phyloP scores from a whole-genome alignment of 2,329 filamentous ascomycete genomes.

The Daldinia sp. region DNA sequence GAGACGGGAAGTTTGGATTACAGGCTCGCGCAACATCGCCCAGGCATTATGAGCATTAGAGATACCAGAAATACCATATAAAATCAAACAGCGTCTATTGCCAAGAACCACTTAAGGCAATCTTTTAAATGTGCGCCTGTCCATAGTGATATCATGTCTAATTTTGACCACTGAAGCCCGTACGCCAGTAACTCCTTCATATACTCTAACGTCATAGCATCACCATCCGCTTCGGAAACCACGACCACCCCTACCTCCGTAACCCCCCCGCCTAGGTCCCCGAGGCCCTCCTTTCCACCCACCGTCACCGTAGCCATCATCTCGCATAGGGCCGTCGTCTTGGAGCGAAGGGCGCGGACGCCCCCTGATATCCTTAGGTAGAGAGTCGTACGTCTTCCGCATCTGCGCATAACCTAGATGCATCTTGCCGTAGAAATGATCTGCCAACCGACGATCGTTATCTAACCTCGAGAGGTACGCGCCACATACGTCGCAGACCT shows the following conservation, averaged over 20 bases:
- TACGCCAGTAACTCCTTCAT: constrained; percentile 41
- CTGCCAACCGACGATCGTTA: constrained; percentile 91
- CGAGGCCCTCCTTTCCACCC: constrained; percentile 56
- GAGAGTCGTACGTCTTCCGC: constrained; percentile 89
- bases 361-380: constrained; percentile 86
- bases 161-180: constrained; percentile 11
- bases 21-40: constrained; percentile 4
- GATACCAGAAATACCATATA: constrained; percentile 28
- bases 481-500: constrained; percentile 98
- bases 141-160: constrained; percentile 28
- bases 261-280: constrained; percentile 62
- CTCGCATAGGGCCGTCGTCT: constrained; percentile 54
- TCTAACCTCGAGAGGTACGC: constrained; percentile 92
- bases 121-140: constrained; percentile 2
- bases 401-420: constrained; percentile 98
- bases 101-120: not conserved
- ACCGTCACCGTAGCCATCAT: constrained; percentile 54
- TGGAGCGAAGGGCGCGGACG: constrained; percentile 63
- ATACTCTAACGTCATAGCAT: constrained; percentile 34
- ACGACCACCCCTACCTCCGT: constrained; percentile 51
- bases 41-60: constrained; percentile 17
- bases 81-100: constrained; percentile 17
- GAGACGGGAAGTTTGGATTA: constrained; percentile 2
- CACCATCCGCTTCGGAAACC: constrained; percentile 61
- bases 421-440: constrained; percentile 99